Conservation (phyloP, 2,329 filamentous ascomycete genomes). For the Magnaporthiopsis incrustans region DNA sequence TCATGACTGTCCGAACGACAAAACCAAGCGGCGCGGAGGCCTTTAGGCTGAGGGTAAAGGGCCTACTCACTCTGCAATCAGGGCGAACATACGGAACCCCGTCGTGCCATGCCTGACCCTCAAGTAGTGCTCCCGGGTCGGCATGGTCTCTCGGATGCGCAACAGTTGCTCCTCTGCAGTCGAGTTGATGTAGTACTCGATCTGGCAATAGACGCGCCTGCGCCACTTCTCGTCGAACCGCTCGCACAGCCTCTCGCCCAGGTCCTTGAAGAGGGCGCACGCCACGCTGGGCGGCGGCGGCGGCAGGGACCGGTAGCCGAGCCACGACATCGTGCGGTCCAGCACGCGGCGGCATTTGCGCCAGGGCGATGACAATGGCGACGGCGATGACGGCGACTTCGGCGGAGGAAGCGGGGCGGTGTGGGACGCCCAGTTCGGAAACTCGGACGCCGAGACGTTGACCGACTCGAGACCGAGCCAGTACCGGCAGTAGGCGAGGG, state of each 20-base stretch:
- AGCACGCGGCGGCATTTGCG: not conserved
- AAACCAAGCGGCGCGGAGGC: not conserved
- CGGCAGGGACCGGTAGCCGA: slow-evolving; percentile 5
- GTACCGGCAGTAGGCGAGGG: slow-evolving; percentile 21
- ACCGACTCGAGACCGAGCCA: slow-evolving; percentile 17
- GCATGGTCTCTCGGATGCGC: slow-evolving; percentile 13
- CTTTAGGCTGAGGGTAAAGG: not conserved
- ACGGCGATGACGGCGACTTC: not conserved
- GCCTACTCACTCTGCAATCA: slow-evolving; percentile 13
- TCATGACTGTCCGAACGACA: not conserved
- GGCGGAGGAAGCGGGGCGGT: not conserved
- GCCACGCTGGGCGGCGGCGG: slow-evolving; percentile 11
- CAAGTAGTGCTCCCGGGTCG: slow-evolving; percentile 13
- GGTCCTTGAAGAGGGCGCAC: slow-evolving; percentile 14
- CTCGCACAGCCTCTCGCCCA: slow-evolving; percentile 11
- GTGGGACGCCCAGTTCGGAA: not conserved
- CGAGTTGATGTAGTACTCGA: slow-evolving; percentile 13
- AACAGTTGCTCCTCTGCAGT: slow-evolving; percentile 13
- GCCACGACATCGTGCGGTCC: not conserved
- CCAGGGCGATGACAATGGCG: not conserved
- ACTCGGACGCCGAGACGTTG: not conserved
- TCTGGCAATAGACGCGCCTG: slow-evolving; percentile 14
- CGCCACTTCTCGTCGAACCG: slow-evolving; percentile 10
- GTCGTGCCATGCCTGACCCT: slow-evolving; percentile 13
- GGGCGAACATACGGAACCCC: slow-evolving; percentile 14